Base-by-base conservation (phyloP, 1,139 yeast genomes). In the Diutina mesorugosa region DNA sequence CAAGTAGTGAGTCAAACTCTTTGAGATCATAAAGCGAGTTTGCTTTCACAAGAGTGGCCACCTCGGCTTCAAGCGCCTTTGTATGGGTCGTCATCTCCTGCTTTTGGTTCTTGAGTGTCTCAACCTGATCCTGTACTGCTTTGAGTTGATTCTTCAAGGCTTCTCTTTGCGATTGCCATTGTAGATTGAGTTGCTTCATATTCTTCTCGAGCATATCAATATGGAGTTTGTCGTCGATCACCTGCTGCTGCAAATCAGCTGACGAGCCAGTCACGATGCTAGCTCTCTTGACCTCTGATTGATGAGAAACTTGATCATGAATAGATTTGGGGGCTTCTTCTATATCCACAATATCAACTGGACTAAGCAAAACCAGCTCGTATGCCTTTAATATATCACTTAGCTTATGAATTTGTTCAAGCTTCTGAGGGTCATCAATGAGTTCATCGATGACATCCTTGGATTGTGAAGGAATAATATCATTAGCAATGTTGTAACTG, bases 191-290 rank as follows among this genome's bases (percentile, higher is more conserved):
- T 14, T 74, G 68, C 9, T 61, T 65, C 66, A 81, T 69, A 62
- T 74, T 77, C 28, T 72, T 70, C 59, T 75, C 77, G 51, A 78
- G 63, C 14, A 76, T 65, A 9, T 71, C 70, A 9, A 79, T 67
- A 58, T 77, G 79, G 59, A 78, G 69, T 46, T 72, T 71, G 16
- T 72, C 63, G 41, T 68, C 75, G n/a, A 66, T 66, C 26, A 79
- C 67, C 18, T 64, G 60, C 53, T 66, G 50, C 6, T 9, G 21
- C n/a, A 45, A 45, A 16, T n/a, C 26, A 6, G 47, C 47, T 6
- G 47, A 7, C 10, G 16, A 21, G 10, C n/a, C 2, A n/a, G 26
- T 6, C 26, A 4, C 41, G 4, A n/a, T 9, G n/a, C 41, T 12
- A 10, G 41, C 35, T 32, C 35, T 32, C 12, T 32, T 32, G 10